Evolutionary conservation across 371 early-diverging fungal genomes (phyloP), one percentile per base, ranked within the genome.

Genomic region (Saksenaea oblongispora): DNA sequence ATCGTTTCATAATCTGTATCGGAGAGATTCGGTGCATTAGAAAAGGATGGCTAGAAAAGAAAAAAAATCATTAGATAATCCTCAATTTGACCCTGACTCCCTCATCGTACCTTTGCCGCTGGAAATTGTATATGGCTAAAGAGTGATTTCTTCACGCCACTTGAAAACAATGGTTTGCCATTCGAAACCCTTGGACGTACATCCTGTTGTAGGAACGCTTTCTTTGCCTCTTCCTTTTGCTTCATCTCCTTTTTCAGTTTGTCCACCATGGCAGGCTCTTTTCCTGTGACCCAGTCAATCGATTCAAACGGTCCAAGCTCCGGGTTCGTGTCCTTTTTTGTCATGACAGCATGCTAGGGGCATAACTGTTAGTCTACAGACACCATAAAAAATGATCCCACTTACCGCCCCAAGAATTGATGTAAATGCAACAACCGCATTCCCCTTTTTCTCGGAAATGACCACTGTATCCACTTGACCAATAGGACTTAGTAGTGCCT

Each of bases 361-460:
- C 11, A 44, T n/a, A 17, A 41, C 58, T 22, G 1, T 22, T 35
- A 60, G 31, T 54, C 34, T 56, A 3, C 7, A 22, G 13, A 7
- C 51, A 59, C 58, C 15, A 56, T 2, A 22, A 54, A 61, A 41
- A 17, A 18, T 42, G 22, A 54, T n/a, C 8, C 15, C 2, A 70
- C 78, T 73, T 71, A 83, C 83, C 14, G 84, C 84, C 61, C 74
- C 79, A 9, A 74, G 74, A 17, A 83, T 72, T 1, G 77, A 67
- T 51, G 80, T 79, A 56, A 80, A 79, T 15, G 76, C 68, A 11
- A 72, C 76, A 37, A 80, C 35, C 1, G 79, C 79, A 28, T 71
- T 73, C 7, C 76, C 74, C 54, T 79, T 73, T 57, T 79, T 76
- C 56, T 69, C 63, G 17, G 68, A 13, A 34, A 75, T 54, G 13